These are phyloP conservation scores for Aspergillus felis DNA, from an alignment of 2,329 filamentous ascomycete species.

Conservation along the genomic window DNA sequence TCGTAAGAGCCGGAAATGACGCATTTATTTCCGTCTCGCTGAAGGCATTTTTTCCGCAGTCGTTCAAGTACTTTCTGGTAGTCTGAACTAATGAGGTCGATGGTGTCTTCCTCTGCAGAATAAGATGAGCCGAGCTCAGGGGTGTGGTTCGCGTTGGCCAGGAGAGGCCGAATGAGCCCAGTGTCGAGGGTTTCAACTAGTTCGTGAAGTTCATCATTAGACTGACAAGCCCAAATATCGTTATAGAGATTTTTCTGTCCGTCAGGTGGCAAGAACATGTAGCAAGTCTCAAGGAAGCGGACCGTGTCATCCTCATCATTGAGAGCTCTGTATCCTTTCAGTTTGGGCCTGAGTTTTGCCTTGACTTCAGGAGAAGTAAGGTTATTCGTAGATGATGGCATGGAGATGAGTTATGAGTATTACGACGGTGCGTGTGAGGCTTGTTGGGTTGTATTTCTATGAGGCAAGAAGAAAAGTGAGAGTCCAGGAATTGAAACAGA, in stretches of 20 bases:
- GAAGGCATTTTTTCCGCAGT: slow-evolving; percentile 12
- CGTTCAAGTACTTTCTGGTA: slow-evolving; percentile 5
- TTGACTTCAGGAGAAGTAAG: not conserved
- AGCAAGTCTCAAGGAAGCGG: slow-evolving; percentile 9
- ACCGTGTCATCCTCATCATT: slow-evolving; percentile 1
- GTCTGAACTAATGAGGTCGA: slow-evolving; percentile 10
- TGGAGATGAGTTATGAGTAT: not conserved
- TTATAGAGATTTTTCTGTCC: slow-evolving; percentile 13
- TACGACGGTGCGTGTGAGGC: not conserved
- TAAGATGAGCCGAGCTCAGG: slow-evolving; percentile 13
- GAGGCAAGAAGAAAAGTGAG: not conserved
- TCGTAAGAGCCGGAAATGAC: slow-evolving; percentile 10
- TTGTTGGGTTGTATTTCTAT: not conserved
- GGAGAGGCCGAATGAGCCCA: slow-evolving; percentile 16
- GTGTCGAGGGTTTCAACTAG: slow-evolving; percentile 13
- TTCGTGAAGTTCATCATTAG: slow-evolving; percentile 12
- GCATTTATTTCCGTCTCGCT: slow-evolving; percentile 18
- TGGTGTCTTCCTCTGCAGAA: slow-evolving; percentile 14
- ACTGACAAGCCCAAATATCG: slow-evolving; percentile 11
- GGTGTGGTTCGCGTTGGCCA: slow-evolving; percentile 14
- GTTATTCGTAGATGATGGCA: not conserved
- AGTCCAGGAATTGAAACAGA: not conserved
- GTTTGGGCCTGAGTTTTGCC: not conserved
- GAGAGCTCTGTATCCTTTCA: not conserved
- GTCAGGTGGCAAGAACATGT: slow-evolving; percentile 9